Base-by-base conservation (phyloP, 768 basidiomycete genomes). In the Mycena kentingensis region DNA sequence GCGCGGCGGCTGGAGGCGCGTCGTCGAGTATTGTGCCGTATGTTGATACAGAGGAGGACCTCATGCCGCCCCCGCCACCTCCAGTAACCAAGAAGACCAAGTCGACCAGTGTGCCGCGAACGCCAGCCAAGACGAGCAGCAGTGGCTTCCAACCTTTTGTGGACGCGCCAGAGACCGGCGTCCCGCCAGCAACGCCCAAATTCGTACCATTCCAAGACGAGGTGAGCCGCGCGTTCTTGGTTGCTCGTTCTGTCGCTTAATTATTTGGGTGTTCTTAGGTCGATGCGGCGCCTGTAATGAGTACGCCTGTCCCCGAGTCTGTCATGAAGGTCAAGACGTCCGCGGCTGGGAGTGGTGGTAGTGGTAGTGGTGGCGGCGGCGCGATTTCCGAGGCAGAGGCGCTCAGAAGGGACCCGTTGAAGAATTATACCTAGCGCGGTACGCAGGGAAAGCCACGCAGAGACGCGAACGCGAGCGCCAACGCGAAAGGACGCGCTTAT, bases 151-250 rank as follows among this genome's bases (percentile, higher is more conserved):
- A 66, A 27, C 73, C 75, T 12, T 77, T 77, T 56, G 68, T 70
- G 49, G 80, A 80, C 54, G 65, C 62, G 4, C 50, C 59, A 51
- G 12, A 56, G 59, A 36, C 60, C 62, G 37, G 64, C 58, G 62
- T 69, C 19, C n/a, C n/a, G n/a, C 75, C 80, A 36, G 67, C 75
- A 19, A 81, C 79, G 22, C 78, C 84, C 26, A 80, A 71, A 54
- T 90, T 91, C 61, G 81, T 77, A 38, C 88, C 88, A 13, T 91
- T 86, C 70, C 77, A 79, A 51, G 89, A 91, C 63, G 85, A 88
- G 69, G 87, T 85, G 60, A 70, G 76, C 63, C 12, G 47, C 47
- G 26, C 59, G 32, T 41, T 56, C 28, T 46, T 57, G 25, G 12
- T 29, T 44, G n/a, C 21, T 52, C 8, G 47, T 29, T 56, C 21